A percentile compares a stretch with the other conserved stretches of the same genome.
These are phyloP conservation scores for Nasturtium officinale DNA, from an alignment of 345 rosid genomes.

Conservation along the genomic window DNA sequence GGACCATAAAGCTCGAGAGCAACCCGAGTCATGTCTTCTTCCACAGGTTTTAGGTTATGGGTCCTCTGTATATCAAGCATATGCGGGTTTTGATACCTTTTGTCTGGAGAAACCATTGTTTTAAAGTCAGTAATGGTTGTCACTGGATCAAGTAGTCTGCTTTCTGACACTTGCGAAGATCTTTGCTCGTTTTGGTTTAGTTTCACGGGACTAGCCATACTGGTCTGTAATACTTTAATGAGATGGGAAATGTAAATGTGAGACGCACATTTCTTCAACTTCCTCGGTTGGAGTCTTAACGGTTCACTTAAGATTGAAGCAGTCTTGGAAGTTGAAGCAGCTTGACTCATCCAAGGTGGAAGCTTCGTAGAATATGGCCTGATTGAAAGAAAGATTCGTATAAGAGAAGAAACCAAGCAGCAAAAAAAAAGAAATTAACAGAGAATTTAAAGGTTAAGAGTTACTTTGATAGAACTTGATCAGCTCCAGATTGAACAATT, in stretches of 20 bases:
- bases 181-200: constrained; percentile 38
- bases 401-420: constrained; percentile 16
- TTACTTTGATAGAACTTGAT: constrained; percentile 51
- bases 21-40: constrained; percentile 26
- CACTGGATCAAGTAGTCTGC: constrained; percentile 37
- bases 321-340: constrained; percentile 40
- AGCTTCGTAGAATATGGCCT: constrained; percentile 53
- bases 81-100: constrained; percentile 24
- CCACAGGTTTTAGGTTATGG: constrained; percentile 24
- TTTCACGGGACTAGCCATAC: constrained; percentile 45
- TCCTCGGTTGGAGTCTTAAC: constrained; percentile 50
- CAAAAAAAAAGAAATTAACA: neutral
- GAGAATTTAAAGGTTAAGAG: constrained; percentile 6
- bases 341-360: constrained; percentile 64
- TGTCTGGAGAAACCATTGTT: neutral
- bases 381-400: constrained; percentile 22
- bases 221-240: constrained; percentile 51
- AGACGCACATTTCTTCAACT: constrained; percentile 57
- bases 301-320: constrained; percentile 40
- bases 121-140: constrained; percentile 18
- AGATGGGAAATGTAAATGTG: constrained; percentile 71
- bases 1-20: constrained; percentile 30
- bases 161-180: constrained; percentile 45
- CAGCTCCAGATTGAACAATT: constrained; percentile 30
- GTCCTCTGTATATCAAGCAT: constrained; percentile 30